A percentile compares a stretch with the other conserved stretches of the same genome.
Evolutionary conservation across 257 asterid genomes (phyloP).

Genomic region (Galeopsis tetrahit): DNA sequence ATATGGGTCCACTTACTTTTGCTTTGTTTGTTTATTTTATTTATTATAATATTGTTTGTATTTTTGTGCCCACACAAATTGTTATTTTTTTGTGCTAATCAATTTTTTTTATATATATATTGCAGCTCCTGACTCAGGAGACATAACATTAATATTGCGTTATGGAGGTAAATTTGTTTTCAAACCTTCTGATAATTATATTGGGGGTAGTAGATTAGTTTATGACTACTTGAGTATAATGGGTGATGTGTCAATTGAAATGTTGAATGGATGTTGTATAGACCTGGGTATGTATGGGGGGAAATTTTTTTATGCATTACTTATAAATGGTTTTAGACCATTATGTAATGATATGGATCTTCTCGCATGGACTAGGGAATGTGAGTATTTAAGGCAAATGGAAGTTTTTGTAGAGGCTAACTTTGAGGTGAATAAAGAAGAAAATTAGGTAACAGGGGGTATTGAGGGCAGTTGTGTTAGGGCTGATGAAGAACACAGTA

Average conservation of each 20-base stretch:
- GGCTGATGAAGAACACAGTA: not conserved
- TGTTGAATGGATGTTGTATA: not conserved
- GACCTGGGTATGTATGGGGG: not conserved
- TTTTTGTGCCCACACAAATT: no score
- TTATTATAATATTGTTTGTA: no score
- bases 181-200: not conserved
- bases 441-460: not conserved
- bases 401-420: not conserved
- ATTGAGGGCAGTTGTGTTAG: not conserved
- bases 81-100: no score
- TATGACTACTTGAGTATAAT: not conserved
- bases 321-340: not conserved
- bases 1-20: no score
- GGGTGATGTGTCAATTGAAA: not conserved
- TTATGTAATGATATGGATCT: not conserved
- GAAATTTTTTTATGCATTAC: not conserved
- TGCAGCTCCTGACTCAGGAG: not conserved
- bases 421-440: not conserved
- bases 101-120: no score
- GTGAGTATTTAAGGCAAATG: not conserved
- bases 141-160: not conserved
- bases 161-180: not conserved
- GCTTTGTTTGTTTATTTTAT: no score
- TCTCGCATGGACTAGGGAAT: not conserved
- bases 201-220: not conserved